Evolutionary conservation across 768 basidiomycete species (phyloP).

Genomic region (Zangia roseola): DNA sequence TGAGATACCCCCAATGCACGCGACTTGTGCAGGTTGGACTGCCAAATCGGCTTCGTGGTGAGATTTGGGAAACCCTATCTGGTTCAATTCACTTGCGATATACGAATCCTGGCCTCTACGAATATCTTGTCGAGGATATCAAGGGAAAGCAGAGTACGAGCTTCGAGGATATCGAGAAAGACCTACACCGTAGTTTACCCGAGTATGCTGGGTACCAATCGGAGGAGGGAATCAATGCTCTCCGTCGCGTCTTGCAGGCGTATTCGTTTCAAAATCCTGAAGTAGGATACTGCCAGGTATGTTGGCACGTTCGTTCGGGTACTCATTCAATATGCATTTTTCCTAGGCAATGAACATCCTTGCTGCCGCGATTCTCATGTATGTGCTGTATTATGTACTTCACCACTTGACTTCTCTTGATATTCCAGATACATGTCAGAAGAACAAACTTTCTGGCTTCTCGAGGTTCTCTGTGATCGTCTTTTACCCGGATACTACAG

Average conservation of each 20-base stretch:
- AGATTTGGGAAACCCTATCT: conserved; percentile 97
- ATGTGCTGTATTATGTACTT: conserved; percentile 21
- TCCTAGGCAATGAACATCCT: conserved; percentile 94
- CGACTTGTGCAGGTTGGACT: conserved; percentile 97
- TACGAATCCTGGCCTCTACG: conserved; percentile 81
- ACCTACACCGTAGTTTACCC: conserved; percentile 91
- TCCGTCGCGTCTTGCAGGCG: conserved; percentile 89
- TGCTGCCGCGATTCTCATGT: conserved; percentile 94
- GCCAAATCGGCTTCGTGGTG: conserved; percentile 90
- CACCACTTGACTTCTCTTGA: conserved; percentile 6
- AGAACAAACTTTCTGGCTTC: conserved; percentile 96
- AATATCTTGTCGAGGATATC: conserved; percentile 70
- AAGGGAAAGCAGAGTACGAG: conserved; percentile 78
- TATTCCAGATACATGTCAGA: conserved; percentile 90
- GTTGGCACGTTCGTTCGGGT: conserved; percentile 10
- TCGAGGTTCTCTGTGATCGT: conserved; percentile 92
- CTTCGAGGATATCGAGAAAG: conserved; percentile 99
- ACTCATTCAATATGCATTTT: background rate
- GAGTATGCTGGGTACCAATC: conserved; percentile 97
- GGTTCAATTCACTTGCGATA: conserved; percentile 92
- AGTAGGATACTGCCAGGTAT: conserved; percentile 89
- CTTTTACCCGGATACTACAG: conserved; percentile 97
- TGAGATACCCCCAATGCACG: conserved; percentile 95
- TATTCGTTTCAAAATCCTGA: conserved; percentile 96
- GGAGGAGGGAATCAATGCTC: conserved; percentile 78